These are phyloP conservation scores for Paratinospora sagittata DNA, from an alignment of 164 flowering plant species.

Conservation along the genomic window DNA sequence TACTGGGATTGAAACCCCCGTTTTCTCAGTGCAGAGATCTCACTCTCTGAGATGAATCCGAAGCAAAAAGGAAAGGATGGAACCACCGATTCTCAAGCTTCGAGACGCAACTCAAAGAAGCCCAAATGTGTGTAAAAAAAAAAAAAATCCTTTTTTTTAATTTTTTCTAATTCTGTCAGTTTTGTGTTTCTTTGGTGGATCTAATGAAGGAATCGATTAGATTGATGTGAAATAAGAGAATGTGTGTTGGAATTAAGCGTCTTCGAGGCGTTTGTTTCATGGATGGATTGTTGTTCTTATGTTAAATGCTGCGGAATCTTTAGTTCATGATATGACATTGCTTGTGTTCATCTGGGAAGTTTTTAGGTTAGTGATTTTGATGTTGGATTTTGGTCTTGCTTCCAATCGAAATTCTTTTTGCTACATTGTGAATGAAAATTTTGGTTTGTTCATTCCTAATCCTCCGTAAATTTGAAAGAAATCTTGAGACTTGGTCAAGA, in stretches of 20 bases:
- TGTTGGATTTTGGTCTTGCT: no score
- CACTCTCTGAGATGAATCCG: conserved; percentile 13
- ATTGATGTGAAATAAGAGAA: neutral
- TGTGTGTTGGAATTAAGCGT: no score
- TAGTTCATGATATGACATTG: neutral
- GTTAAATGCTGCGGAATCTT: neutral
- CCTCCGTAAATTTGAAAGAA: neutral
- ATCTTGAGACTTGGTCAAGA: neutral
- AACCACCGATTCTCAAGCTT: conserved; percentile 15
- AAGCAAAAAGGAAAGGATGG: conserved; percentile 15
- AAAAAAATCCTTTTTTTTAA: neutral
- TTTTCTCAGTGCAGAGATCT: neutral
- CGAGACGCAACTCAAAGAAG: conserved; percentile 29
- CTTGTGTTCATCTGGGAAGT: neutral
- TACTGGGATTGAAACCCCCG: neutral
- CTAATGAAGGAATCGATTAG: neutral
- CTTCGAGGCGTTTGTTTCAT: neutral
- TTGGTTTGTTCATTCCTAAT: neutral
- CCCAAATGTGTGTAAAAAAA: conserved; percentile 24
- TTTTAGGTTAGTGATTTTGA: no score
- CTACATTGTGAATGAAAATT: neutral
- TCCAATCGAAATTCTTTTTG: neutral
- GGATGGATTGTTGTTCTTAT: neutral
- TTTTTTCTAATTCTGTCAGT: neutral
- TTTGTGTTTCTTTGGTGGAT: neutral